Conservation (phyloP, 1,139 yeast species). For the Sugiyamaella grinbergsii region DNA sequence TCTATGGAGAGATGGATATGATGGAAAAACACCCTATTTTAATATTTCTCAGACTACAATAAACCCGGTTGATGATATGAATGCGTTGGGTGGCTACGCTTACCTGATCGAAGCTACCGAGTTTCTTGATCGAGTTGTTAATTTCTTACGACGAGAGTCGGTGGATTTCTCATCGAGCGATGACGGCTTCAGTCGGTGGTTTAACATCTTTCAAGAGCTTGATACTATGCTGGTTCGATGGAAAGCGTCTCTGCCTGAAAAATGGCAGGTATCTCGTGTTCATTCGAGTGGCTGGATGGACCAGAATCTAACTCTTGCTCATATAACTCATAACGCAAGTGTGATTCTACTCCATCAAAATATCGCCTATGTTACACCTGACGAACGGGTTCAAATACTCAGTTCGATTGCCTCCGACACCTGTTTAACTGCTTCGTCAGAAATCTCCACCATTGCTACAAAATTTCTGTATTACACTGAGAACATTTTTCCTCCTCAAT, state of each 20-base stretch:
- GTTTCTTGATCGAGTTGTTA: slow-evolving; percentile 27
- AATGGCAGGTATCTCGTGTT: slow-evolving; percentile 26
- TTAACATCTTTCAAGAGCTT: slow-evolving; percentile 25
- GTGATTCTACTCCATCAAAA: slow-evolving; percentile 35
- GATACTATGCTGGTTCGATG: slow-evolving; percentile 31
- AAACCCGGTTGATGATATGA: slow-evolving; percentile 24
- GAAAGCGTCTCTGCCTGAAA: slow-evolving; percentile 30
- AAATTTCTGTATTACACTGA: slow-evolving; percentile 24
- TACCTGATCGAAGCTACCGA: slow-evolving; percentile 35
- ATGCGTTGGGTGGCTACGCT: slow-evolving; percentile 33
- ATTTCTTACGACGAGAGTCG: slow-evolving; percentile 25
- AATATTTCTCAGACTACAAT: slow-evolving; percentile 24
- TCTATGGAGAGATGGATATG: slow-evolving; percentile 23
- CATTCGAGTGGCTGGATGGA: slow-evolving; percentile 27
- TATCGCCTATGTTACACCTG: slow-evolving; percentile 30
- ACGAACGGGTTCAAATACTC: slow-evolving; percentile 18
- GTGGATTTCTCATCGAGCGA: slow-evolving; percentile 20
- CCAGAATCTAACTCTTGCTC: slow-evolving; percentile 35
- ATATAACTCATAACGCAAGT: slow-evolving; percentile 34
- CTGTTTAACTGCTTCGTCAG: slow-evolving; percentile 30
- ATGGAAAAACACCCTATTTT: slow-evolving; percentile 28
- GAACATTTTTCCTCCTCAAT: slow-evolving; percentile 30
- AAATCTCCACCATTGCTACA: slow-evolving; percentile 29
- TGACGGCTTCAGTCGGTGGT: slow-evolving; percentile 26
- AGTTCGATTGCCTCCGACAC: slow-evolving; percentile 25